These are phyloP conservation scores for Solanum neorickii DNA, from an alignment of 257 asterid species.

Conservation along the genomic window DNA sequence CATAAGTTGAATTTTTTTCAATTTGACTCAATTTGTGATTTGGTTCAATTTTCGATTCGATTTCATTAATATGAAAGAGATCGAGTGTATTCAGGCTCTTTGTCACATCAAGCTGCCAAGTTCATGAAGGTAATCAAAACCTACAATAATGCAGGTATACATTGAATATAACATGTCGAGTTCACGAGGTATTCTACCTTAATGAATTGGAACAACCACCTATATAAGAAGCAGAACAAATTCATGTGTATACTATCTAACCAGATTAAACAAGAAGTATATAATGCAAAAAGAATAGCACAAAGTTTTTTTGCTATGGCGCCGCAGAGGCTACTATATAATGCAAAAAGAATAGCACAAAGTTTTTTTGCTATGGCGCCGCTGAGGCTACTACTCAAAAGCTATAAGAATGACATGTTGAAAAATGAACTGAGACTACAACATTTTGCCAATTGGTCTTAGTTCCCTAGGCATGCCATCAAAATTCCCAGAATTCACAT, in stretches of 20 bases:
- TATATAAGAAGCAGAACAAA: neutral
- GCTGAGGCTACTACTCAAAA: neutral
- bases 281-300: neutral
- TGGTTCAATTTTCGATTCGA: neutral
- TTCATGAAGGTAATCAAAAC: neutral
- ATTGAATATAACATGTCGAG: neutral
- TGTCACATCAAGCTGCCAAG: neutral
- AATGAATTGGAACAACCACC: neutral
- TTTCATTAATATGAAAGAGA: neutral
- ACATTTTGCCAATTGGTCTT: constrained; percentile 58
- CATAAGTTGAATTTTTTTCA: too few species aligned
- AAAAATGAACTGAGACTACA: constrained; percentile 18
- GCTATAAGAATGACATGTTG: neutral
- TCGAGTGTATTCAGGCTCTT: neutral
- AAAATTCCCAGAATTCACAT: constrained; percentile 65
- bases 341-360: neutral
- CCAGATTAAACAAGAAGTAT: neutral
- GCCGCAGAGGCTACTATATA: neutral
- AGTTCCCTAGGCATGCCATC: constrained; percentile 69
- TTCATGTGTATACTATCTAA: neutral
- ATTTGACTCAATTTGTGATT: too few species aligned
- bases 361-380: neutral
- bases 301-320: neutral
- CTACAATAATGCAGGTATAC: neutral
- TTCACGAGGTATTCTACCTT: neutral